Base-by-base conservation (phyloP, 345 rosid genomes). In the Excoecaria agallocha region DNA sequence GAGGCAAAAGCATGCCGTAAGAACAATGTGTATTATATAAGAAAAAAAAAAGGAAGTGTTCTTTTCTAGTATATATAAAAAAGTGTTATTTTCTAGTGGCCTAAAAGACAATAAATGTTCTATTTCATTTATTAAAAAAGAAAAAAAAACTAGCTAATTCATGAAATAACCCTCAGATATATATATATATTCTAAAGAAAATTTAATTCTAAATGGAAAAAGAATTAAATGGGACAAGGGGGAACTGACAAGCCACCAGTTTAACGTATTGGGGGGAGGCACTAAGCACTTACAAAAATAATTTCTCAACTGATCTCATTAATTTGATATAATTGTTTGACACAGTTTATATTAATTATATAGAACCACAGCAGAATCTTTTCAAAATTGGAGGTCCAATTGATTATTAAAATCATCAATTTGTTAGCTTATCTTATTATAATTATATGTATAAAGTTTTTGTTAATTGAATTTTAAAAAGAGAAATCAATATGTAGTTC, bases 241-340 rank as follows among this genome's bases (percentile, higher is more conserved):
- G 70, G 60, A 73, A 62, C 35, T 69, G 62, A 72, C 76, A 78
- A 76, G 73, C 61, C 61, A 76, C 54, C 37, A 22, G 1, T 8
- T 69, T 69, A 71, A 74, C 77, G 60, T 77, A 45, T 71, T 58
- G 50, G 25, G 6, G 62, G 77, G 79, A 77, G n/a, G 43, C n/a
- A n/a, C n/a, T n/a, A n/a, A n/a, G n/a, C n/a, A n/a, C 19, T 0
- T 55, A 46, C 43, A 57, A 58, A 12, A 8, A 12, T 25, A 60
- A 16, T 35, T 54, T 67, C 12, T 49, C 16, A 6, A 30, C 25
- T 8, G 9, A 24, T 12, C 9, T 4, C 3, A 43, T 43, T 6
- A 30, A 30, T 30, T 30, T 30, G 30, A 30, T 30, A 30, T 30
- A 30, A n/a, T 30, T 30, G 30, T 70, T 56, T 17, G 52, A 57